Conservation (phyloP, 305 asterid genomes). For the Solanum hybrid region DNA sequence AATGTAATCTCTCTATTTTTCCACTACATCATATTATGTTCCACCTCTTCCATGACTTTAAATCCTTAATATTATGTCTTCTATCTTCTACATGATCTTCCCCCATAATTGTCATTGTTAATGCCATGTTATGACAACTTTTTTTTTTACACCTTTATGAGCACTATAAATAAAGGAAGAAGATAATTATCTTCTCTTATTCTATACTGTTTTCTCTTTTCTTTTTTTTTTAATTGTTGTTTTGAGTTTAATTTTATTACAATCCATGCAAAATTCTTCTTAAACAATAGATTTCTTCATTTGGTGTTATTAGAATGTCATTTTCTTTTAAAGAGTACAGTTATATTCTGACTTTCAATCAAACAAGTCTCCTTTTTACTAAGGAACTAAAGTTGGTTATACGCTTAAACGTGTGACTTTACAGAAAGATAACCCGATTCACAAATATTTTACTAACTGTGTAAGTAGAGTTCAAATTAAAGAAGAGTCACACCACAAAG, state of each 20-base stretch:
- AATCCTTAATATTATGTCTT: background rate
- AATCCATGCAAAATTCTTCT: background rate
- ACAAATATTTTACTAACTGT: background rate
- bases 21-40: background rate
- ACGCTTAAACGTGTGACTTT: background rate
- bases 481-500: background rate
- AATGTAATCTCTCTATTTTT: too few relatives aligned
- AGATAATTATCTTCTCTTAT: too few relatives aligned
- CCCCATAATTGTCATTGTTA: background rate
- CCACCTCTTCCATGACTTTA: background rate
- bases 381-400: background rate
- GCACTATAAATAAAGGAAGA: too few relatives aligned
- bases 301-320: background rate
- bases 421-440: background rate
- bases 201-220: too few relatives aligned
- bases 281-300: background rate
- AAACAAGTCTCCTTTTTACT: background rate
- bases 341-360: background rate
- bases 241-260: too few relatives aligned
- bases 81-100: background rate
- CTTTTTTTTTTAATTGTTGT: too few relatives aligned
- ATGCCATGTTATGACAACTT: too few relatives aligned
- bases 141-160: too few relatives aligned
- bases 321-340: background rate
- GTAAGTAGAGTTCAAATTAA: background rate